phyloP scores from a whole-genome alignment of 495 filamentous ascomycete genomes.

The Paragyromitra xinjiangensis region DNA sequence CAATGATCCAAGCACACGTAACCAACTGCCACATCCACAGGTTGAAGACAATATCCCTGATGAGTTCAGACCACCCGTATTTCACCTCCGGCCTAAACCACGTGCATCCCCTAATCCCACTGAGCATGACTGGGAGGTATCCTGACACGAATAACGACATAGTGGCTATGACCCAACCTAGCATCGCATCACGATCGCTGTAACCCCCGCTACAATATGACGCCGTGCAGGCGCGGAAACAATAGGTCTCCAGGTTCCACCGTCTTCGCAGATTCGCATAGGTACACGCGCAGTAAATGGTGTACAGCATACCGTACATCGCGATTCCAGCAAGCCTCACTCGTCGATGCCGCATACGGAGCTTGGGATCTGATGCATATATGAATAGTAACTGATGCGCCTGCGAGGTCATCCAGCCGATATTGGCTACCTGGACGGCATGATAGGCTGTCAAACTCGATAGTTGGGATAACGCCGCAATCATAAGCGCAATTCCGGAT shows the following conservation, averaged over 20 bases:
- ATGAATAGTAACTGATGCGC: constrained; percentile 43
- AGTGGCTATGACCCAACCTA: constrained; percentile 23
- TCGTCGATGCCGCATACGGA: not conserved
- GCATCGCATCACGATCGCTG: constrained; percentile 12
- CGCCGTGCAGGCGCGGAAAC: constrained; percentile 28
- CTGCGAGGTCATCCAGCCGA: constrained; percentile 44
- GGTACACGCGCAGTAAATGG: constrained; percentile 24
- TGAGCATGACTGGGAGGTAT: constrained; percentile 23
- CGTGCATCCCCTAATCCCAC: not conserved
- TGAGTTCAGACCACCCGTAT: constrained; percentile 24
- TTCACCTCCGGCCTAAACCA: not conserved
- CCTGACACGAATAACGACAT: constrained; percentile 23
- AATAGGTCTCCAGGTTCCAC: constrained; percentile 34
- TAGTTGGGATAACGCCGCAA: constrained; percentile 37
- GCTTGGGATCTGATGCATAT: constrained; percentile 16
- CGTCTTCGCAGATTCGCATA: constrained; percentile 17
- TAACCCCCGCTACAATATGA: constrained; percentile 21
- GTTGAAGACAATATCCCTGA: constrained; percentile 15
- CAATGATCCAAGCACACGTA: constrained; percentile 31
- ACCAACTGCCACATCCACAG: constrained; percentile 12
- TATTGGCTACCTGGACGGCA: constrained; percentile 36
- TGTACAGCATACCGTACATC: constrained; percentile 36
- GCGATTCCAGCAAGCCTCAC: constrained; percentile 17
- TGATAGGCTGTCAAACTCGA: constrained; percentile 33
- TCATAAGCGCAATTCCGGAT: constrained; percentile 42